Evolutionary conservation across 768 basidiomycete genomes (phyloP).

Genomic region (Mycena polygramma): DNA sequence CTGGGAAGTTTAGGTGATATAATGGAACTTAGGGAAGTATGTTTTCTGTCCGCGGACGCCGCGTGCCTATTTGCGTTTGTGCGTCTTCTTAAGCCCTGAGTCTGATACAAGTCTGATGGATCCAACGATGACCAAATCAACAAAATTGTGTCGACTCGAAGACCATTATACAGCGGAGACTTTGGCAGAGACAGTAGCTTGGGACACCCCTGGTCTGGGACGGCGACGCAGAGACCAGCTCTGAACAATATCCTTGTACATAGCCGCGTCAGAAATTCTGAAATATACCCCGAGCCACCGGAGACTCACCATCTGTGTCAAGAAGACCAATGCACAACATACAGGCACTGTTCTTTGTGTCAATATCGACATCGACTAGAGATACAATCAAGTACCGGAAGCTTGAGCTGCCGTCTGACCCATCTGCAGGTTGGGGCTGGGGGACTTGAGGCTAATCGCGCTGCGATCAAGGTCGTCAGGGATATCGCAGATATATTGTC

Average conservation of each 20-base stretch:
- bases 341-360: background rate
- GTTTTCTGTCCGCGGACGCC: too few relatives aligned
- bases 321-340: background rate
- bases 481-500: background rate
- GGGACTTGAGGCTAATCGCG: background rate
- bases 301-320: conserved; percentile 9
- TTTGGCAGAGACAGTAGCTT: background rate
- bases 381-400: background rate
- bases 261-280: background rate
- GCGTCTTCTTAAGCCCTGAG: too few relatives aligned
- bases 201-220: background rate
- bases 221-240: conserved; percentile 11
- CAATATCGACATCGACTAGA: too few relatives aligned
- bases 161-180: background rate
- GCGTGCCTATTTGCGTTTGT: too few relatives aligned
- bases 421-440: background rate
- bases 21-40: too few relatives aligned
- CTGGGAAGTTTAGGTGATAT: too few relatives aligned
- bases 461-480: background rate
- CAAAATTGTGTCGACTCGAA: background rate
- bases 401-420: conserved; percentile 3
- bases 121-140: background rate
- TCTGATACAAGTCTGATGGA: too few relatives aligned
- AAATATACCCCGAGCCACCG: too few relatives aligned
- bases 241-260: conserved; percentile 11